Percentiles rank a stretch among this genome's conserved stretches.
Conservation (phyloP, 768 basidiomycete genomes). For the Jaapia argillacea region DNA sequence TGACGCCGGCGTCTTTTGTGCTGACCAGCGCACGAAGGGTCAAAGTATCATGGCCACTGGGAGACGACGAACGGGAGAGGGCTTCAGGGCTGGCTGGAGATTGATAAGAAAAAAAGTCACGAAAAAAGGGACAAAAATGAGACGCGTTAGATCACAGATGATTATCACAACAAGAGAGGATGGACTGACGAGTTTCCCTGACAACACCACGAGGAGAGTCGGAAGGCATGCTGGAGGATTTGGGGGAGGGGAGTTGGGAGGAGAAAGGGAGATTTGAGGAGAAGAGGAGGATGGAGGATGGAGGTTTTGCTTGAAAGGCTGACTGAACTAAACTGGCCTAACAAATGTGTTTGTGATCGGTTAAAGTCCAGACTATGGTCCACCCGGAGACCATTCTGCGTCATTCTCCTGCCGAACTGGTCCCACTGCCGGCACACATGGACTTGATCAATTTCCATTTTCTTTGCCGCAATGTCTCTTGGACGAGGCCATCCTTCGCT, state of each 20-base stretch:
- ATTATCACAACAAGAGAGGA: constrained; percentile 5
- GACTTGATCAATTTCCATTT: too few relatives aligned
- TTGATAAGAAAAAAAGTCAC: constrained; percentile 8
- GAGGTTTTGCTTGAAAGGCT: not conserved
- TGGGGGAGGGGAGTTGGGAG: constrained; percentile 20
- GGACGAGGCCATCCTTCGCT: constrained; percentile 8
- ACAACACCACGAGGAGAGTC: constrained; percentile 36
- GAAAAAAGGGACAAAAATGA: constrained; percentile 12
- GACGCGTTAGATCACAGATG: too few relatives aligned
- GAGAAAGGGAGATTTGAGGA: constrained; percentile 17
- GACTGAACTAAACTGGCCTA: not conserved
- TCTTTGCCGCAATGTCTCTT: not conserved
- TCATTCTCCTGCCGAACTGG: too few relatives aligned
- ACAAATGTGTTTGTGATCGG: not conserved
- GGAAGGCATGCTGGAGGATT: constrained; percentile 46
- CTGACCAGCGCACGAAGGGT: constrained; percentile 92
- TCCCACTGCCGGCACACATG: too few relatives aligned
- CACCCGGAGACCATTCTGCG: not conserved
- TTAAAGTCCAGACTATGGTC: not conserved
- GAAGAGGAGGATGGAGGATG: constrained; percentile 17
- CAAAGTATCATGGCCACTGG: constrained; percentile 61
- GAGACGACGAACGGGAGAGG: constrained; percentile 71
- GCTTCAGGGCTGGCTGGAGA: constrained; percentile 45
- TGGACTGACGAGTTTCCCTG: constrained; percentile 42
- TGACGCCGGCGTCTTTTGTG: constrained; percentile 95